A percentile compares a stretch with the other conserved stretches of the same genome.
These are phyloP conservation scores for Vigna reflexopilosa DNA, from an alignment of 306 rosid genomes.

Conservation along the genomic window DNA sequence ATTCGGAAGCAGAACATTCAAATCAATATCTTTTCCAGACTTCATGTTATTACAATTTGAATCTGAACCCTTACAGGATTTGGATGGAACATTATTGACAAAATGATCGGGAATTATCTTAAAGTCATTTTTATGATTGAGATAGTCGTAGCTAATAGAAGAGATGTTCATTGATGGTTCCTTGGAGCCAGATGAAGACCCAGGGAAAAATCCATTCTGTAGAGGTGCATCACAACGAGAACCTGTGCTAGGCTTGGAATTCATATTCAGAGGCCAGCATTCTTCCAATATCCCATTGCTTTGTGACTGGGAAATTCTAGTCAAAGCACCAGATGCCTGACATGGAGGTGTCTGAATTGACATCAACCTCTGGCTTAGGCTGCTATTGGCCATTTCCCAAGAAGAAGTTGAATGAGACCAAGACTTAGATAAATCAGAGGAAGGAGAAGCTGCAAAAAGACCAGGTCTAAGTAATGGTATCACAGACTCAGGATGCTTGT, in stretches of 20 bases:
- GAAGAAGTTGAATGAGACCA: conserved; percentile 77
- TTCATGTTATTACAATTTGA: conserved; percentile 57
- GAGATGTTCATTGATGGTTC: conserved; percentile 61
- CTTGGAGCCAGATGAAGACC: conserved; percentile 70
- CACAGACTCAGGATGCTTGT: conserved; percentile 54
- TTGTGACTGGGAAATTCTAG: conserved; percentile 63
- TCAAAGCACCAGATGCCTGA: conserved; percentile 56
- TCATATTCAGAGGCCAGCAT: conserved; percentile 63
- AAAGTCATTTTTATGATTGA: conserved; percentile 51
- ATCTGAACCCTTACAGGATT: conserved; percentile 57
- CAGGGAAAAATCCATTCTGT: conserved; percentile 68
- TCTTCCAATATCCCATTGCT: conserved; percentile 67
- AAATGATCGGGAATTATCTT: conserved; percentile 55
- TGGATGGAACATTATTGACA: conserved; percentile 50
- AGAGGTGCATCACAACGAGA: conserved; percentile 58
- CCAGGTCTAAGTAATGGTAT: conserved; percentile 56
- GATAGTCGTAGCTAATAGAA: conserved; percentile 64
- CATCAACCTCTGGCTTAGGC: conserved; percentile 65
- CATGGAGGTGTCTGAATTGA: conserved; percentile 61
- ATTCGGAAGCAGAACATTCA: conserved; percentile 68
- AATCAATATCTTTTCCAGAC: conserved; percentile 69
- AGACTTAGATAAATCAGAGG: conserved; percentile 62
- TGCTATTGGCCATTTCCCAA: conserved; percentile 71
- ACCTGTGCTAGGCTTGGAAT: conserved; percentile 58
- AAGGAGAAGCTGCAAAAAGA: conserved; percentile 52